These are phyloP conservation scores for Dimocarpus longan DNA, from an alignment of 345 rosid species.

Conservation along the genomic window DNA sequence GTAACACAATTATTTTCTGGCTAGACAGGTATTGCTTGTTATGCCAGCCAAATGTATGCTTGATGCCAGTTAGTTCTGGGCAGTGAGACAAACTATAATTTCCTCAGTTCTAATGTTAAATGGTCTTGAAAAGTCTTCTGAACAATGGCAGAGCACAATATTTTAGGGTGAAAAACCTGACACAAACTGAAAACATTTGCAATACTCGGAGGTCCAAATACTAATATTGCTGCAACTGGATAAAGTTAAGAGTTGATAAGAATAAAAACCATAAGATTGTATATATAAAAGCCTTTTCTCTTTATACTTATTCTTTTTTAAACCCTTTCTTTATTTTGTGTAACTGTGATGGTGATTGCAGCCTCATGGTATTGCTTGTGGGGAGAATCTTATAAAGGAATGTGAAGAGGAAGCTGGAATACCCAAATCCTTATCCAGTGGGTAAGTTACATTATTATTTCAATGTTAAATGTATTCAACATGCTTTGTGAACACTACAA, in stretches of 20 bases:
- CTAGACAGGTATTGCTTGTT: not conserved
- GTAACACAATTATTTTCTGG: not conserved
- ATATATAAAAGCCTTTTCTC: slow-evolving; percentile 9
- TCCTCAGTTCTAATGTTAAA: not conserved
- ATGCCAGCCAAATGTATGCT: not conserved
- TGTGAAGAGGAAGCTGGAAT: slow-evolving; percentile 97
- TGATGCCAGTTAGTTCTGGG: not conserved
- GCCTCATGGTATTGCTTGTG: slow-evolving; percentile 81
- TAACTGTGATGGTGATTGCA: slow-evolving; percentile 34
- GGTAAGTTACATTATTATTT: slow-evolving; percentile 41
- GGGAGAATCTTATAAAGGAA: slow-evolving; percentile 82
- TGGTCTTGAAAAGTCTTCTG: not conserved
- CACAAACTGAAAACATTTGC: slow-evolving; percentile 8
- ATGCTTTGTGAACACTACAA: not conserved
- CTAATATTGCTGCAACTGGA: not conserved
- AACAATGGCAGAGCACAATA: not conserved
- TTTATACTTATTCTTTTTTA: not conserved
- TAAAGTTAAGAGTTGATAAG: not conserved
- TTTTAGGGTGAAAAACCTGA: not conserved
- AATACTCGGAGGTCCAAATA: not conserved
- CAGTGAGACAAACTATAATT: not conserved
- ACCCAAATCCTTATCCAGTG: slow-evolving; percentile 51
- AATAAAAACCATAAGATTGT: not conserved
- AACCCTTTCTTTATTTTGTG: not conserved
- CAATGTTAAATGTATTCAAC: not conserved